phyloP scores from a whole-genome alignment of 495 filamentous ascomycete genomes.

The Chaetomium fimeti region DNA sequence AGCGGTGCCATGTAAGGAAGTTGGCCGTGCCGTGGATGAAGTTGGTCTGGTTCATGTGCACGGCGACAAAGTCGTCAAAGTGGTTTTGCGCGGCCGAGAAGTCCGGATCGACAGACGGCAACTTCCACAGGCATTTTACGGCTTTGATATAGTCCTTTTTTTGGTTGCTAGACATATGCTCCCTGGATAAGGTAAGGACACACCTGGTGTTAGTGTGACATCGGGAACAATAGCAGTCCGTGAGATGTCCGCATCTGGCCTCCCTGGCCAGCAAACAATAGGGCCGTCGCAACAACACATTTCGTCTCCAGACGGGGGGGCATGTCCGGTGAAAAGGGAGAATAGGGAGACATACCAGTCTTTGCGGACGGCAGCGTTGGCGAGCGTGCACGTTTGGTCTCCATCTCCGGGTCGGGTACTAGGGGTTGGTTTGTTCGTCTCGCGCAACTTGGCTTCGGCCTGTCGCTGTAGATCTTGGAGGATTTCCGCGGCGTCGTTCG shows the following conservation, averaged over 20 bases:
- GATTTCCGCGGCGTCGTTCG: neutral
- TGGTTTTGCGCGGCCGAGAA: conserved; percentile 35
- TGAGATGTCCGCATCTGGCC: neutral
- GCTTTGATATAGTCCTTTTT: conserved; percentile 55
- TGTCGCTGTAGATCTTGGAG: conserved; percentile 1
- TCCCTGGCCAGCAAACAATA: neutral
- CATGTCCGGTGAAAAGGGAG: neutral
- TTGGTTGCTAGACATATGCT: neutral
- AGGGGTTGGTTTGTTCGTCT: neutral
- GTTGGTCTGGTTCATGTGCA: conserved; percentile 61
- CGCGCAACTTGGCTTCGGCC: neutral
- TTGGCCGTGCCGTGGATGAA: conserved; percentile 57
- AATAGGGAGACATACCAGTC: neutral
- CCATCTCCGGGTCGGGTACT: neutral
- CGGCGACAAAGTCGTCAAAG: conserved; percentile 66
- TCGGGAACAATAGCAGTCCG: neutral
- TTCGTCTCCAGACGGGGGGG: neutral
- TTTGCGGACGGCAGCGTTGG: conserved; percentile 7
- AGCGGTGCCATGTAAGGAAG: conserved; percentile 16
- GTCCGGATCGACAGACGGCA: conserved; percentile 42
- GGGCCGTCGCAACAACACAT: neutral
- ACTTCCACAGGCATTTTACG: conserved; percentile 59
- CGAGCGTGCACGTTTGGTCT: conserved; percentile 1
- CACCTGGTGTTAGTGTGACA: neutral
- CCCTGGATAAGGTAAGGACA: neutral